phyloP scores from a whole-genome alignment of 2,329 filamentous ascomycete genomes.

The Botrytis byssoidea region DNA sequence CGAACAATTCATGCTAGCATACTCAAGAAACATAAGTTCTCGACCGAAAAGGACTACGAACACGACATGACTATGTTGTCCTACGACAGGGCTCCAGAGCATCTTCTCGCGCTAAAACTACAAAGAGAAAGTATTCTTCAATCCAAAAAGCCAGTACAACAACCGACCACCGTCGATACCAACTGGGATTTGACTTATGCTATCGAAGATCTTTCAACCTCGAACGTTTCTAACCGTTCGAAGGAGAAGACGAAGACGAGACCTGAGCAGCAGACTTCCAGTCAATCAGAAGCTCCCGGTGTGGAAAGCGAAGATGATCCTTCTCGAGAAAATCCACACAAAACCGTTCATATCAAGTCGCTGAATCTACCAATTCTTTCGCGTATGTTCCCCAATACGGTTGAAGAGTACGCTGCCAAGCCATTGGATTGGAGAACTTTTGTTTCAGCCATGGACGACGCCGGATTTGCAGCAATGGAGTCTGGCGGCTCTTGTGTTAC shows the following conservation, averaged over 20 bases:
- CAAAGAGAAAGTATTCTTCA: not conserved
- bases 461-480: not conserved
- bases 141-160: not conserved
- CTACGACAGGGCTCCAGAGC: not conserved
- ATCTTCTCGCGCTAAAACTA: not conserved
- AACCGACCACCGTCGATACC: not conserved
- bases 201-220: not conserved
- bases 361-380: not conserved
- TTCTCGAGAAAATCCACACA: not conserved
- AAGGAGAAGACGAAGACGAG: not conserved
- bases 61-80: not conserved
- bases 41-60: not conserved
- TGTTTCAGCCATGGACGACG: not conserved
- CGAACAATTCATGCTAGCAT: not conserved
- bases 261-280: not conserved
- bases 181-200: not conserved
- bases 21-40: not conserved
- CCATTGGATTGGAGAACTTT: not conserved
- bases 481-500: not conserved
- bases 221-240: not conserved
- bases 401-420: not conserved
- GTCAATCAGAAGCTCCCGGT: rapidly evolving
- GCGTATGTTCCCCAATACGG: not conserved
- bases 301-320: not conserved
- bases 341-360: not conserved